Evolutionary conservation across 225 moss, liverwort and hornwort species (phyloP).

Genomic region (Antitrichia curtipendula): DNA sequence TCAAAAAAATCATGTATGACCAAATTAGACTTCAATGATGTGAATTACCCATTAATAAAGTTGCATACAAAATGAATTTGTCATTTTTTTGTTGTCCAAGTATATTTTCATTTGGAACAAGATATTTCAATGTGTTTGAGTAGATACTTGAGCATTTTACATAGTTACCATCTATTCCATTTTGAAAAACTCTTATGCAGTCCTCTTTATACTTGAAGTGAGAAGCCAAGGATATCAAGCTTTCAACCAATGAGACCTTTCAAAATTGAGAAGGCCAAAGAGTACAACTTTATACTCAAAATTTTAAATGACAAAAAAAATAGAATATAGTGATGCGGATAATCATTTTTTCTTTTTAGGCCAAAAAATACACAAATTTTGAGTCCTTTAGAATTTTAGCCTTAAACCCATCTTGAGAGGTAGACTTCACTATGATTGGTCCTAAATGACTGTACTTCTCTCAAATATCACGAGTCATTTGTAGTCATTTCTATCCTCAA

Average conservation of each 20-base stretch:
- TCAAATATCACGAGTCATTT: neutral
- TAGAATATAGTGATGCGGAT: neutral
- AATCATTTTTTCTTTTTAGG: accelerated
- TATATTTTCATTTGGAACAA: neutral
- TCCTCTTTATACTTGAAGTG: neutral
- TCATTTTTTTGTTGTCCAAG: neutral
- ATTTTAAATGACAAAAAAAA: neutral
- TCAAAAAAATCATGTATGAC: neutral
- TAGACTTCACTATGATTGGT: neutral
- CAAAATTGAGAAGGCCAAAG: neutral
- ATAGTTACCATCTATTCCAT: neutral
- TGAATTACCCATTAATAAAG: neutral
- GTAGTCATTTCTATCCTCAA: neutral
- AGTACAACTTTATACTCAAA: neutral
- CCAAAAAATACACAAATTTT: neutral
- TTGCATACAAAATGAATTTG: neutral
- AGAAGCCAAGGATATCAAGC: neutral
- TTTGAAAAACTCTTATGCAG: neutral
- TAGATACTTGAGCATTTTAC: accelerated
- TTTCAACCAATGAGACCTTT: neutral
- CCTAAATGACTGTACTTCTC: neutral
- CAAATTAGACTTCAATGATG: neutral
- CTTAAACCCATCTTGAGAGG: accelerated
- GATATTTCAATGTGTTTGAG: neutral
- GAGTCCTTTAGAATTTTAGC: accelerated